Conservation (phyloP, 805 yeast genomes). For the Saccharomycopsis javanensis region DNA sequence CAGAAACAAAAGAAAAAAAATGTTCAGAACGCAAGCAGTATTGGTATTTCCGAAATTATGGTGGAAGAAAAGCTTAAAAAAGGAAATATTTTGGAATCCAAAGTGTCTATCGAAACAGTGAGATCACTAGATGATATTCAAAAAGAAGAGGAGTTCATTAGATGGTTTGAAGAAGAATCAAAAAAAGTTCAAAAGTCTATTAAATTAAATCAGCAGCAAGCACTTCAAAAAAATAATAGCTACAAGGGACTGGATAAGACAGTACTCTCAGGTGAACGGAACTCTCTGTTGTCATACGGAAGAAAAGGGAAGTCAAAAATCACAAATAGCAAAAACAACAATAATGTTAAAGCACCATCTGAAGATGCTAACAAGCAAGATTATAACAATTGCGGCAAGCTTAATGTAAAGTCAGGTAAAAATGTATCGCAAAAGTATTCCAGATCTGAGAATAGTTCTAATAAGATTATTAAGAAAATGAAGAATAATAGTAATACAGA, state of each 20-base stretch:
- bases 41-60: conserved; percentile 6
- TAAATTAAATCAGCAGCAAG: conserved; percentile 3
- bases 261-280: neutral
- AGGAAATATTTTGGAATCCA: neutral
- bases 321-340: neutral
- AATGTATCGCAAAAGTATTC: neutral
- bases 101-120: neutral
- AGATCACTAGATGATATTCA: conserved; percentile 59
- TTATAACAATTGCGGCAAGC: neutral
- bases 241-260: neutral
- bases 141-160: conserved; percentile 75
- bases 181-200: conserved; percentile 41
- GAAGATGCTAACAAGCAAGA: neutral
- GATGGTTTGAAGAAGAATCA: conserved; percentile 83
- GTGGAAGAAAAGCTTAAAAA: conserved; percentile 6
- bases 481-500: neutral
- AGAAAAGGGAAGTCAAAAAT: neutral
- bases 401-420: too few relatives aligned
- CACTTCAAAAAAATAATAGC: neutral
- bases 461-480: neutral
- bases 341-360: neutral
- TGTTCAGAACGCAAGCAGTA: neutral
- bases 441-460: neutral
- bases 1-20: neutral
- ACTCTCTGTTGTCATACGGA: neutral